Evolutionary conservation across 805 yeast genomes (phyloP).

Genomic region (Suhomyces prunicola): DNA sequence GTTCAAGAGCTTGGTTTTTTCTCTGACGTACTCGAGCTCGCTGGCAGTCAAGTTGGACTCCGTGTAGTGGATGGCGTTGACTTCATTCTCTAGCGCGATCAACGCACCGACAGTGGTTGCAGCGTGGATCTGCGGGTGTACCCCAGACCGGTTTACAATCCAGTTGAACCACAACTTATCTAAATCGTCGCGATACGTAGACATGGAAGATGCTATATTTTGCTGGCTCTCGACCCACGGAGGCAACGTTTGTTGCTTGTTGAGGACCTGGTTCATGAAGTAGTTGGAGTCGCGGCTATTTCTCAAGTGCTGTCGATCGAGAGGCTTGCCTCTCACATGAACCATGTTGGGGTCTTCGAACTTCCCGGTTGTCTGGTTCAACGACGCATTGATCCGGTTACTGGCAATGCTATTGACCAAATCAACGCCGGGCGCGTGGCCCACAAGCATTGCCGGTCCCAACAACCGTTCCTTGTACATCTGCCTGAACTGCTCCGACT

Average conservation of each 20-base stretch:
- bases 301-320: constrained; percentile 52
- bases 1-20: constrained; percentile 22
- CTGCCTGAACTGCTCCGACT: constrained; percentile 51
- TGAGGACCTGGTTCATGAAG: constrained; percentile 73
- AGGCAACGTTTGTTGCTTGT: constrained; percentile 74
- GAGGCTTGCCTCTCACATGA: constrained; percentile 56
- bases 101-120: constrained; percentile 1
- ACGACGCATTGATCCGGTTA: constrained; percentile 62
- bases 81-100: neutral
- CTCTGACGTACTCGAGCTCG: constrained; percentile 18
- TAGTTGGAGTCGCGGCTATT: constrained; percentile 63
- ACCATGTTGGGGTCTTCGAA: constrained; percentile 52
- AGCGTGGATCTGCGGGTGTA: neutral
- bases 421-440: constrained; percentile 44
- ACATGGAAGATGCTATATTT: constrained; percentile 48
- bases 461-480: constrained; percentile 61
- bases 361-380: constrained; percentile 64
- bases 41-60: neutral
- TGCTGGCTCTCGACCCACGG: constrained; percentile 88
- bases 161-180: constrained; percentile 23
- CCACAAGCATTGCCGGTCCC: constrained; percentile 51
- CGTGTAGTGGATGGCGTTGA: neutral
- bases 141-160: constrained; percentile 8
- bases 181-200: constrained; percentile 44
- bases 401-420: constrained; percentile 68